Evolutionary conservation across 768 basidiomycete species (phyloP), one percentile per base, ranked within the genome.

Genomic region (Ramaria rubella): DNA sequence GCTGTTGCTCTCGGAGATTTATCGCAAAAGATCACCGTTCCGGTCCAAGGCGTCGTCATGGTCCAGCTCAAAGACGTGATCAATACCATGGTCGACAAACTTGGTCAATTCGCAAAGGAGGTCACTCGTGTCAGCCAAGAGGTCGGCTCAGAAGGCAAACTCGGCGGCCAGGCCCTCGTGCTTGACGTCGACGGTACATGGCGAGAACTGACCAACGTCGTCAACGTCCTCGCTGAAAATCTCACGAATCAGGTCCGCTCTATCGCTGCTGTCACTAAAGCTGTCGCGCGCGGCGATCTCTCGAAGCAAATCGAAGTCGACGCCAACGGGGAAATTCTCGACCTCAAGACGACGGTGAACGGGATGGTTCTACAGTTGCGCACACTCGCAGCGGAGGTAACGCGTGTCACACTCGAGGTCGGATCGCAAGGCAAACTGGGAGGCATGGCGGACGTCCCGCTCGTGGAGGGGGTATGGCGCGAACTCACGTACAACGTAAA

Each of bases 271-370:
- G 82, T 84, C 64, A 84, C 82, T 15, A 83, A 81, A 58, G 82
- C 82, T 4, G 93, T 96, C 67, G 94, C 93, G 0, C 73, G 87
- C 50, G 94, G 94, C 23, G 93, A 97, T 70, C 72, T 93, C 63
- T 85, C 82, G 50, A 90, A 90, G 69, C 90, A 89, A 67, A 94
- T 97, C 63, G 90, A 92, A 57, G 93, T 95, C 63, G 90, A 93
- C 64, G 87, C 86, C 11, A 79, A 85, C 24, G 94, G 94, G 19
- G 94, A 97, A 72, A 95, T 97, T 56, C 72, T 88, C 58, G 88
- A 91, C 68, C 73, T 92, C 67, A 91, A 81, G 69, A 77, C 76
- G 49, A 80, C 78, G 24, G 78, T 80, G 63, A 80, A 80, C 36
- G 76, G 75, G 61, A 81, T 80, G 75, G 75, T 74, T 46, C 69